Evolutionary conservation across 257 asterid species (phyloP).

Genomic region (Solanum paucissectum): DNA sequence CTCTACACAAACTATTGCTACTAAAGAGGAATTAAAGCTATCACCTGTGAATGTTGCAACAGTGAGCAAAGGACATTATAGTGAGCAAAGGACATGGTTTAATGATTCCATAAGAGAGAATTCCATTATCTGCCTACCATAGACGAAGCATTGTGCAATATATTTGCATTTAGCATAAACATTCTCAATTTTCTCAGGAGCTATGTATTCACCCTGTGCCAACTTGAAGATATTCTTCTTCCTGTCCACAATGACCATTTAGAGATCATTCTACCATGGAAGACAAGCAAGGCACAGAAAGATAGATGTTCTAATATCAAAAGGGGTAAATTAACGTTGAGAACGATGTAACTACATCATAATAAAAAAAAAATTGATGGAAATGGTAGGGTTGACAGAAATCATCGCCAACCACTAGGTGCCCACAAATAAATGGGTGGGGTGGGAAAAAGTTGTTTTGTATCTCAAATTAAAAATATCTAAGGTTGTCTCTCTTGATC

Average conservation of each 20-base stretch:
- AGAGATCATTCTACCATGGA: background rate
- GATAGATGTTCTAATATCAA: background rate
- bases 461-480: background rate
- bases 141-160: slow-evolving; percentile 78
- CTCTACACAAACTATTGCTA: slow-evolving; percentile 71
- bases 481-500: background rate
- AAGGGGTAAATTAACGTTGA: background rate
- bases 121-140: slow-evolving; percentile 42
- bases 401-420: background rate
- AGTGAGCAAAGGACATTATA: slow-evolving; percentile 9
- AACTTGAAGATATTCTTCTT: slow-evolving; percentile 89
- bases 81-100: slow-evolving; percentile 11
- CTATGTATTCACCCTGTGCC: slow-evolving; percentile 97
- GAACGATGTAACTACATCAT: background rate
- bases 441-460: background rate
- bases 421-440: background rate
- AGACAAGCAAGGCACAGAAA: background rate
- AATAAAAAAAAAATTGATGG: background rate
- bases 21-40: slow-evolving; percentile 80
- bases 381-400: background rate
- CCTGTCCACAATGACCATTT: slow-evolving; percentile 33
- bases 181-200: slow-evolving; percentile 94
- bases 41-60: slow-evolving; percentile 42
- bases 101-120: background rate
- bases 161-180: slow-evolving; percentile 89